These are phyloP conservation scores for Dipsacomyces acuminosporus DNA, from an alignment of 371 early-diverging fungal species.

Conservation along the genomic window DNA sequence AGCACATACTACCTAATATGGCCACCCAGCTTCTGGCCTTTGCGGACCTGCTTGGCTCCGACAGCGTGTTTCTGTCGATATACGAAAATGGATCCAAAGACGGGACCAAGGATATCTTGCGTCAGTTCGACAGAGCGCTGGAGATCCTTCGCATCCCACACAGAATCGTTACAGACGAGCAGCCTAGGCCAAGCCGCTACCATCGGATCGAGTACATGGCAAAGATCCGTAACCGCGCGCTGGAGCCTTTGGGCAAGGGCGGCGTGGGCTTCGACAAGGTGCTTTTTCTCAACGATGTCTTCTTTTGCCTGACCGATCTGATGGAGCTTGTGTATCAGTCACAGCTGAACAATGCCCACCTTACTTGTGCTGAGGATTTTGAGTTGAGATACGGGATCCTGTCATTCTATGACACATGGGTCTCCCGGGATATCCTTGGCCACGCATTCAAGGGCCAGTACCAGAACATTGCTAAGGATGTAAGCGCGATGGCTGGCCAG, in stretches of 20 bases:
- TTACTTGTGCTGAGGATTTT: slow-evolving; percentile 52
- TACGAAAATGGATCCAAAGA: slow-evolving; percentile 50
- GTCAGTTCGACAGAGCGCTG: slow-evolving; percentile 16
- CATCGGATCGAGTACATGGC: slow-evolving; percentile 54
- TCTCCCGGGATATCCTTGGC: slow-evolving; percentile 50
- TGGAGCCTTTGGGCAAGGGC: slow-evolving; percentile 41
- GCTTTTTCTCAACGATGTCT: slow-evolving; percentile 51
- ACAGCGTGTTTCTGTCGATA: slow-evolving; percentile 37
- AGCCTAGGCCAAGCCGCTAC: slow-evolving; percentile 1
- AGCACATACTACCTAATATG: slow-evolving; percentile 46
- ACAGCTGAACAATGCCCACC: slow-evolving; percentile 31
- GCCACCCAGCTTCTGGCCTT: slow-evolving; percentile 33
- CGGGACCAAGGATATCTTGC: slow-evolving; percentile 38
- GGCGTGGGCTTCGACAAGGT: slow-evolving; percentile 20
- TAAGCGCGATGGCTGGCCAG: slow-evolving; percentile 12
- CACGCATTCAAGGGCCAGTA: slow-evolving; percentile 27
- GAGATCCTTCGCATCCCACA: slow-evolving; percentile 26
- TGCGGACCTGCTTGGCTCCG: slow-evolving; percentile 35
- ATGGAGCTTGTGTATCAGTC: slow-evolving; percentile 50
- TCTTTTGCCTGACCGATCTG: slow-evolving; percentile 50
- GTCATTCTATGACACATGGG: slow-evolving; percentile 51
- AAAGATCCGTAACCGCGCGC: slow-evolving; percentile 47
- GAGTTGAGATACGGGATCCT: slow-evolving; percentile 16
- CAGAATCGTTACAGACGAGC: slow-evolving; percentile 13
- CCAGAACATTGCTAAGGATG: slow-evolving; percentile 38